phyloP scores from a whole-genome alignment of 768 basidiomycete genomes.

The Floccularia luteovirens region DNA sequence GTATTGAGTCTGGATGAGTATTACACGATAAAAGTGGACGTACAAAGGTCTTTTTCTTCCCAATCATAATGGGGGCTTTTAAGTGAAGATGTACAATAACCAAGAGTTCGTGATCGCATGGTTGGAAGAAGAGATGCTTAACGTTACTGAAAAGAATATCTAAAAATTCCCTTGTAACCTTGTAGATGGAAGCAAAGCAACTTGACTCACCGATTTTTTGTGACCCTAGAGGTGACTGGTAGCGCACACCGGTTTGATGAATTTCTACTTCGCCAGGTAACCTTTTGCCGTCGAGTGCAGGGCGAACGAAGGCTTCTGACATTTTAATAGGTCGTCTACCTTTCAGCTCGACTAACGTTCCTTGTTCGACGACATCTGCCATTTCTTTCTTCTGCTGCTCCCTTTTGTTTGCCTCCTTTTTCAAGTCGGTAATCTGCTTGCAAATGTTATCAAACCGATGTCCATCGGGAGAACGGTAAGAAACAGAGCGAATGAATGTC shows the following conservation, averaged over 20 bases:
- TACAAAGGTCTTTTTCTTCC: conserved; percentile 96
- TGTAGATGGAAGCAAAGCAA: neutral
- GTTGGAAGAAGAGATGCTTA: conserved; percentile 98
- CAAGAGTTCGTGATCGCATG: conserved; percentile 91
- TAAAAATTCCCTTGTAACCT: no score
- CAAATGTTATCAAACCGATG: conserved; percentile 85
- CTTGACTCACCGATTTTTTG: conserved; percentile 78
- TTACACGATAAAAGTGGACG: conserved; percentile 16
- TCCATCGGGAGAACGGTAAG: conserved; percentile 85
- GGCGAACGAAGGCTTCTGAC: conserved; percentile 88
- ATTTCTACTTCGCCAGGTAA: conserved; percentile 97
- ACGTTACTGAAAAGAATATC: conserved; percentile 95
- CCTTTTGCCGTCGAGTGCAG: conserved; percentile 91
- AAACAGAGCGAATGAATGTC: conserved; percentile 92
- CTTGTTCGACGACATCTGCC: conserved; percentile 97
- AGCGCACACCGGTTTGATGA: conserved; percentile 94
- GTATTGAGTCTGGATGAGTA: conserved; percentile 2
- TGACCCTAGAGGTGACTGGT: conserved; percentile 77
- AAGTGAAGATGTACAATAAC: conserved; percentile 93
- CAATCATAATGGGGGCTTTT: conserved; percentile 95
- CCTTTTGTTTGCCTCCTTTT: conserved; percentile 95
- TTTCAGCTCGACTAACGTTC: conserved; percentile 79
- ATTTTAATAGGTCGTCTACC: conserved; percentile 81
- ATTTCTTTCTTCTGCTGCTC: conserved; percentile 98
- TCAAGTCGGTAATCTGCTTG: conserved; percentile 90